These are phyloP conservation scores for Phalaenopsis aphrodite DNA, from an alignment of 106 monocot species.

Conservation along the genomic window DNA sequence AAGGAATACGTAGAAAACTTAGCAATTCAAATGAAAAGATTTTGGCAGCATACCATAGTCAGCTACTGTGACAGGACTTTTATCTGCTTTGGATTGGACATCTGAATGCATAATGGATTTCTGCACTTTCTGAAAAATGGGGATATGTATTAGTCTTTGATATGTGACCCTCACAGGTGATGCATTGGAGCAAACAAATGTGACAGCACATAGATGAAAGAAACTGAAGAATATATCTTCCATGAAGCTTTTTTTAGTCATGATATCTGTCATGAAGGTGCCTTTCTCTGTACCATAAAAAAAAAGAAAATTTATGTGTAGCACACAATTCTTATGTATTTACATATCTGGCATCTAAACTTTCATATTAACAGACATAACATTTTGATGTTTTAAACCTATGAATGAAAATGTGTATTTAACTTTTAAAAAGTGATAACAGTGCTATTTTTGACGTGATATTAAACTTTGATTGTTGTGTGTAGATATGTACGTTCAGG, in stretches of 20 bases:
- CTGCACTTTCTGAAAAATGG: conserved; percentile 61
- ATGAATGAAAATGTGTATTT: too few relatives aligned
- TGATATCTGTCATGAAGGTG: background rate
- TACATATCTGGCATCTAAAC: too few relatives aligned
- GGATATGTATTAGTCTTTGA: background rate
- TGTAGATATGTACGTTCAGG: too few relatives aligned
- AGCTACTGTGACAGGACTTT: conserved; percentile 94
- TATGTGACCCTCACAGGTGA: conserved; percentile 2
- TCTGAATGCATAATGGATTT: conserved; percentile 59
- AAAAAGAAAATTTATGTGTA: too few relatives aligned
- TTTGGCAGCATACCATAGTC: conserved; percentile 74
- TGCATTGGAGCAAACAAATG: background rate
- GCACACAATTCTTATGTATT: too few relatives aligned
- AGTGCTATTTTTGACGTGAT: too few relatives aligned
- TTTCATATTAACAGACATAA: too few relatives aligned
- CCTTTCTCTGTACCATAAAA: background rate
- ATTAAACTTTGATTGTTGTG: too few relatives aligned
- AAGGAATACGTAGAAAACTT: background rate
- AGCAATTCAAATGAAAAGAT: background rate
- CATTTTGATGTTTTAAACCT: too few relatives aligned
- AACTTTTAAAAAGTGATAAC: too few relatives aligned
- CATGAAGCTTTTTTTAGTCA: too few relatives aligned
- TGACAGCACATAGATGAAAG: background rate
- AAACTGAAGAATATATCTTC: background rate
- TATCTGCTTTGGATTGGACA: conserved; percentile 92